Conservation (phyloP, 352 stramenopile genomes). For the Phytophthora chlamydospora region DNA sequence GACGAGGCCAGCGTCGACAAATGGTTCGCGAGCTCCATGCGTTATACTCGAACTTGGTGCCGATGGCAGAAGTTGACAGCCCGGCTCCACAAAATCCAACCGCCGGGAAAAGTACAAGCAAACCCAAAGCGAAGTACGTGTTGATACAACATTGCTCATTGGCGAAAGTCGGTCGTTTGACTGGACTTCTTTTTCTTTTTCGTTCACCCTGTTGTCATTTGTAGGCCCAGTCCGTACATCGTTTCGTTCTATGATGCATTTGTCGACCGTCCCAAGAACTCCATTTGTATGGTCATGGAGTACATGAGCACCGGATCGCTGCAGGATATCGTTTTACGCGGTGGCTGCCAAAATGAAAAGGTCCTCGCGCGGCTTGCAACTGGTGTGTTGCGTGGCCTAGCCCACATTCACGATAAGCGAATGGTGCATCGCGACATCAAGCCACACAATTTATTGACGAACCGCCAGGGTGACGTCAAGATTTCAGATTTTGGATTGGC, state of each 20-base stretch:
- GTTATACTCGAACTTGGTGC: slow-evolving; percentile 89
- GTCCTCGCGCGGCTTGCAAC: slow-evolving; percentile 75
- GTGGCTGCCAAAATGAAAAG: slow-evolving; percentile 85
- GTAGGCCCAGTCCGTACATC: slow-evolving; percentile 86
- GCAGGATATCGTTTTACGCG: slow-evolving; percentile 87
- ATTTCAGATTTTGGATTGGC: slow-evolving; percentile 91
- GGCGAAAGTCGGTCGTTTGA: neutral
- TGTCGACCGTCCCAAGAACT: slow-evolving; percentile 87
- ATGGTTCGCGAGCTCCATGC: slow-evolving; percentile 91
- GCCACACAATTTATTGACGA: slow-evolving; percentile 90
- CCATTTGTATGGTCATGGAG: slow-evolving; percentile 92
- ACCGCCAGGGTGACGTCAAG: slow-evolving; percentile 85
- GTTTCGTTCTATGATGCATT: slow-evolving; percentile 95
- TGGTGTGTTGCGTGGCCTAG: slow-evolving; percentile 79
- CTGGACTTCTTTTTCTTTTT: slow-evolving; percentile 14
- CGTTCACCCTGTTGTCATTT: neutral
- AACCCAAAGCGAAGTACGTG: slow-evolving; percentile 52
- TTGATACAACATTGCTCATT: neutral
- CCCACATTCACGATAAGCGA: slow-evolving; percentile 87
- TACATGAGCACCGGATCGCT: slow-evolving; percentile 93
- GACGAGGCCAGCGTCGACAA: slow-evolving; percentile 82
- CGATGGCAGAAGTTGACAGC: slow-evolving; percentile 61
- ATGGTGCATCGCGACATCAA: slow-evolving; percentile 95
- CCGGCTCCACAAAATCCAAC: slow-evolving; percentile 23
- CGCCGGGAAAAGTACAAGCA: slow-evolving; percentile 26